Evolutionary conservation across 495 filamentous ascomycete species (phyloP), one percentile per base, ranked within the genome.

Genomic region (Cudoniella acicularis): DNA sequence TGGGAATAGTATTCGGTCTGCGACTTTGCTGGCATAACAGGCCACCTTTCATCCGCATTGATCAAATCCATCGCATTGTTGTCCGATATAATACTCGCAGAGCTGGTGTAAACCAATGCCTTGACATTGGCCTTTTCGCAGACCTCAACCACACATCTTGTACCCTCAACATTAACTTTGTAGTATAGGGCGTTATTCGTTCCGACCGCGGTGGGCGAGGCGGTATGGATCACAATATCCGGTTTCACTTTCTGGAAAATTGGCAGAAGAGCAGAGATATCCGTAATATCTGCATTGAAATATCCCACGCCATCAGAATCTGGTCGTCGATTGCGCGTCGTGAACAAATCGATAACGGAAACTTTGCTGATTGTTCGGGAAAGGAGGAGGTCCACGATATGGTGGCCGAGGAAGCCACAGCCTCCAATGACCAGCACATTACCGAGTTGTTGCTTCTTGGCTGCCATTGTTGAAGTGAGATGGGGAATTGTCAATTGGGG

Each of bases 101-200:
- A 92, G 70, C 90, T 95, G 2, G 95, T 99, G 75, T 95, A 96
- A 25, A 99, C 90, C 65, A 99, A 88, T 0, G 86, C 95, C 75
- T 90, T 96, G 65, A 96, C 92, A 46, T 83, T 85, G 26, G 81
- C 79, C 65, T 88, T 80, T 61, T 84, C 83, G 52, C 88, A 87
- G 13, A 87, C 89, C 54, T 91, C 83, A 47, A 99, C 73, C 18
- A 98, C 75, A 18, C 78, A 87, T 62, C 82, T 84, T 0, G 93
- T 97, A 17, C 94, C 94, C 20, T 89, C 88, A 0, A 99, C 90
- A 72, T 98, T 99, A 61, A 99, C 94, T 75, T 89, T 92, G 55
- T 83, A 79, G 73, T 86, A 87, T 1, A 91, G 61, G 60, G 85
- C 86, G 51, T 83, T 74, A 23, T 70, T 69, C 49, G 70, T 73